phyloP scores from a whole-genome alignment of 306 rosid genomes.

The Purshia tridentata region DNA sequence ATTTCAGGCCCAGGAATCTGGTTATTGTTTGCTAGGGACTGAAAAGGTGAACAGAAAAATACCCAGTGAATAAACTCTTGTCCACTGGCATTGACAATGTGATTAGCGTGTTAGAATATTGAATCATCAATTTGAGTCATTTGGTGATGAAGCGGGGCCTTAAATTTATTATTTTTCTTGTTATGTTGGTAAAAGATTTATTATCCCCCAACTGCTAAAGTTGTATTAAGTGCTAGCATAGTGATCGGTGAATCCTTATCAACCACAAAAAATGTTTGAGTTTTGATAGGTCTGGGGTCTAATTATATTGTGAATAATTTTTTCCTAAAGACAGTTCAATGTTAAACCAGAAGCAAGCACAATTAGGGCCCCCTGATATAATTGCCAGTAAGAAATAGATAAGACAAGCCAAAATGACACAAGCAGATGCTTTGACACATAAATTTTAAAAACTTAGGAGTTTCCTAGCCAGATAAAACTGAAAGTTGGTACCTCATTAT shows the following conservation, averaged over 20 bases:
- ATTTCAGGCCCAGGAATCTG: background rate
- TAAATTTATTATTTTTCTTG: background rate
- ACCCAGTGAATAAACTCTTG: background rate
- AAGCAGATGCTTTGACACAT: background rate
- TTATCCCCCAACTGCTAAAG: background rate
- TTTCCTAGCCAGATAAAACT: background rate
- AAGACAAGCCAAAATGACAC: background rate
- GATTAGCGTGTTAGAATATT: background rate
- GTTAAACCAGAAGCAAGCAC: background rate
- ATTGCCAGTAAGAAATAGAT: background rate
- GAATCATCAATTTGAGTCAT: too few species aligned
- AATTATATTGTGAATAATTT: background rate
- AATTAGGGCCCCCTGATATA: background rate
- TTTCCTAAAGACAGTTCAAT: background rate
- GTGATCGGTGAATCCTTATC: background rate
- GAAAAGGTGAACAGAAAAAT: background rate
- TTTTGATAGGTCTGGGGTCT: background rate
- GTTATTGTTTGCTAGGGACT: background rate
- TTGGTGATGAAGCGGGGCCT: background rate
- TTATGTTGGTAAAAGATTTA: background rate
- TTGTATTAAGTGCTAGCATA: background rate
- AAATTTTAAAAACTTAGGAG: background rate
- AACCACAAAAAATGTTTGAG: background rate
- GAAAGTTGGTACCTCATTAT: conserved; percentile 57
- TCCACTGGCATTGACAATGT: background rate